Percentiles rank a stretch among this genome's conserved stretches.
phyloP scores from a whole-genome alignment of 1,284 basidiomycete genomes.

The Filobasidium uniguttulatum region DNA sequence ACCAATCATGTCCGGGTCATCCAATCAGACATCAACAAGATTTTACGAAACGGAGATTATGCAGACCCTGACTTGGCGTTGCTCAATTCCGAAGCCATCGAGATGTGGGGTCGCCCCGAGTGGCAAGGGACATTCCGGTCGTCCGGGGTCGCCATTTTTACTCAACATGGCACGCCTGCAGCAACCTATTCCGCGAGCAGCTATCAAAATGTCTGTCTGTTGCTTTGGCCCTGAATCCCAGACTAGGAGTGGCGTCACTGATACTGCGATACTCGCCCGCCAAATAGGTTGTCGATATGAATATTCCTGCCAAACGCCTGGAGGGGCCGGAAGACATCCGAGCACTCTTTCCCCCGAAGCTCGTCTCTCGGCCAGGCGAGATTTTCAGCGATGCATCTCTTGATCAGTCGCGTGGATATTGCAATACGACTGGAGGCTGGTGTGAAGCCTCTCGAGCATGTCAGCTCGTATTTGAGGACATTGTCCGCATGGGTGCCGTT shows the following conservation, averaged over 20 bases:
- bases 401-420: slow-evolving; percentile 41
- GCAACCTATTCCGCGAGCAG: slow-evolving; percentile 24
- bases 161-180: slow-evolving; percentile 17
- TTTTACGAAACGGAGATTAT: slow-evolving; percentile 36
- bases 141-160: slow-evolving; percentile 27
- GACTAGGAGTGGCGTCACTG: too few species aligned
- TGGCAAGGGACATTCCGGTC: slow-evolving; percentile 70
- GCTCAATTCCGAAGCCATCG: slow-evolving; percentile 31
- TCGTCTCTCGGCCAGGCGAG: too few species aligned
- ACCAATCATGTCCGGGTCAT: too few species aligned
- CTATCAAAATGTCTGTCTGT: slow-evolving; percentile 22
- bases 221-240: too few species aligned
- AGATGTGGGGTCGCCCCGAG: slow-evolving; percentile 36
- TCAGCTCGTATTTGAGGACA: slow-evolving; percentile 45
- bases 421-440: slow-evolving; percentile 75
- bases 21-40: slow-evolving; percentile 34
- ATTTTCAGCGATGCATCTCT: too few species aligned
- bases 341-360: too few species aligned
- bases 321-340: too few species aligned
- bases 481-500: slow-evolving; percentile 46
- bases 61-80: slow-evolving; percentile 24
- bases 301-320: too few species aligned
- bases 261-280: too few species aligned
- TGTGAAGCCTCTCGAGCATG: slow-evolving; percentile 61
- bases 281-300: too few species aligned